A percentile compares a stretch with the other conserved stretches of the same genome.
Evolutionary conservation across 2,329 filamentous ascomycete species (phyloP).

Genomic region (Paraconiothyrium brasiliense): DNA sequence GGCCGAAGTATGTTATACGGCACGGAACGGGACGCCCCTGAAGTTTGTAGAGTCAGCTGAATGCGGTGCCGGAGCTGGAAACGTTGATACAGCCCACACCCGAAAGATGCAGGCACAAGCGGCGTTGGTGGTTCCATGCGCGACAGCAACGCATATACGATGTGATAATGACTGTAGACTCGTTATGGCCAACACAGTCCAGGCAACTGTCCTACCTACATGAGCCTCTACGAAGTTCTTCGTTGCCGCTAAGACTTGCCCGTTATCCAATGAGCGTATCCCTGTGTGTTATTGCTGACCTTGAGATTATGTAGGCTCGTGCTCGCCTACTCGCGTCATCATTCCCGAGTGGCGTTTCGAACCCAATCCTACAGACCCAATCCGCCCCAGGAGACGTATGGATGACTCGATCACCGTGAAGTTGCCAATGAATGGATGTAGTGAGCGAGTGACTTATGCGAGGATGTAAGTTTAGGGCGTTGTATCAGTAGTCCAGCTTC

Average conservation of each 20-base stretch:
- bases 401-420: not conserved
- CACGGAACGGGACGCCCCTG: slow-evolving; percentile 2
- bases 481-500: slow-evolving; percentile 2
- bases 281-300: not conserved
- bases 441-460: not conserved
- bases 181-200: not conserved
- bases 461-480: not conserved
- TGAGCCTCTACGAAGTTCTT: not conserved
- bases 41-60: not conserved
- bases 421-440: not conserved
- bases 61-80: slow-evolving; percentile 1
- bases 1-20: not conserved
- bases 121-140: not conserved
- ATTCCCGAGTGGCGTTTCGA: slow-evolving; percentile 8
- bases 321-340: slow-evolving; percentile 2
- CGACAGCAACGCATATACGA: not conserved
- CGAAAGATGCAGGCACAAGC: not conserved
- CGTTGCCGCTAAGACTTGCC: not conserved
- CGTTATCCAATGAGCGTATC: not conserved
- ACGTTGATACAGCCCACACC: not conserved
- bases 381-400: not conserved
- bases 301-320: not conserved
- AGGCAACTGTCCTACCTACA: not conserved
- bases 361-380: slow-evolving; percentile 9
- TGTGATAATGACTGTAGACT: not conserved